These are phyloP conservation scores for Diplotaxis tenuifolia DNA, from an alignment of 345 rosid genomes.

Conservation along the genomic window DNA sequence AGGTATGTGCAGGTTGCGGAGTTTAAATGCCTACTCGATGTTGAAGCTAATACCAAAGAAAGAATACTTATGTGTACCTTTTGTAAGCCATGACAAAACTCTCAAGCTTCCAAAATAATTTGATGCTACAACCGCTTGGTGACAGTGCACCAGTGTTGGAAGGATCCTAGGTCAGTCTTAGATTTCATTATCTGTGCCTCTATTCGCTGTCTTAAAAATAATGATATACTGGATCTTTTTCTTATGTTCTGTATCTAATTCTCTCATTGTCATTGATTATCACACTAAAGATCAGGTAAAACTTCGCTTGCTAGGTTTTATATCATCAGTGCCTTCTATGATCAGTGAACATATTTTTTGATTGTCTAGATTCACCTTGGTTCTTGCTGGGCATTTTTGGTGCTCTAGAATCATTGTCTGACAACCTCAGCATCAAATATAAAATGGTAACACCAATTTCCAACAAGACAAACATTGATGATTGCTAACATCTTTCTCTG, in stretches of 20 bases:
- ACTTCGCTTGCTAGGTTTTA: neutral
- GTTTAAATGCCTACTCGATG: slow-evolving; percentile 72
- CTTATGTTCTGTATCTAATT: slow-evolving; percentile 28
- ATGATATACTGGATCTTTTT: slow-evolving; percentile 38
- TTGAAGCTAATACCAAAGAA: slow-evolving; percentile 55
- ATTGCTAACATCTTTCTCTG: neutral
- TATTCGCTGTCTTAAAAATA: neutral
- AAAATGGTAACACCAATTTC: slow-evolving; percentile 49
- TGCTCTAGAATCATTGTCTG: slow-evolving; percentile 88
- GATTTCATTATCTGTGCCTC: slow-evolving; percentile 1
- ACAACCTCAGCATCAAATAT: slow-evolving; percentile 81
- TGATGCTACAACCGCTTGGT: slow-evolving; percentile 86
- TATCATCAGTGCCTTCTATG: neutral
- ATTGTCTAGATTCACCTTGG: slow-evolving; percentile 86
- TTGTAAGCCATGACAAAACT: slow-evolving; percentile 60
- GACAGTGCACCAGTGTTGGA: slow-evolving; percentile 67
- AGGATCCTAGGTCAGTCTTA: slow-evolving; percentile 69
- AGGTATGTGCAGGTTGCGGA: slow-evolving; percentile 58
- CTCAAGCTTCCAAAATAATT: slow-evolving; percentile 44
- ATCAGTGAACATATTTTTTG: slow-evolving; percentile 23
- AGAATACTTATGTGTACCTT: slow-evolving; percentile 53
- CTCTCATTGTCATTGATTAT: neutral
- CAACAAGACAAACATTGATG: neutral
- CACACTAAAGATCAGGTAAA: slow-evolving; percentile 73
- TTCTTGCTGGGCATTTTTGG: slow-evolving; percentile 97